Conservation (phyloP, 2,329 filamentous ascomycete genomes). For the Pleoardoris graminearum region DNA sequence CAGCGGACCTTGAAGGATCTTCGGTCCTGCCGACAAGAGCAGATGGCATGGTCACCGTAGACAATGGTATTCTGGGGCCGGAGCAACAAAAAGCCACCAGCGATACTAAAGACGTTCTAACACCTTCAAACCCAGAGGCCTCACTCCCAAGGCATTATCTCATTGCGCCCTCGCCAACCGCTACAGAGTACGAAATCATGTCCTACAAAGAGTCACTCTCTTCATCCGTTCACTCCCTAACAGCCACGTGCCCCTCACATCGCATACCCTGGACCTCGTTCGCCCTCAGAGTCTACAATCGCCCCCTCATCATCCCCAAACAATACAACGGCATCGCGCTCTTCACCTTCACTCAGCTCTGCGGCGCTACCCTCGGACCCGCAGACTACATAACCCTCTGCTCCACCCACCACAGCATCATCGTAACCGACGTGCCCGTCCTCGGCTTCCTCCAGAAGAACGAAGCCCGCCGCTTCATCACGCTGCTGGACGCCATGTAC, state of each 20-base stretch:
- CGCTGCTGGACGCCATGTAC: slow-evolving; percentile 74
- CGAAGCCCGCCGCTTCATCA: slow-evolving; percentile 79
- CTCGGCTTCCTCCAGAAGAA: slow-evolving; percentile 73
- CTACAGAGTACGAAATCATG: slow-evolving; percentile 6
- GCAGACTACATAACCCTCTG: slow-evolving; percentile 84
- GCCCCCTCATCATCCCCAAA: slow-evolving; percentile 62
- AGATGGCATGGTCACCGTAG: neutral
- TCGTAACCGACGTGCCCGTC: slow-evolving; percentile 71
- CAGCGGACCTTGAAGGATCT: slow-evolving; percentile 28
- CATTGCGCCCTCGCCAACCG: slow-evolving; percentile 31
- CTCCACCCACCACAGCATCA: slow-evolving; percentile 76
- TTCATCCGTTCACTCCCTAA: slow-evolving; percentile 26
- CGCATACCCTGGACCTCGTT: slow-evolving; percentile 50
- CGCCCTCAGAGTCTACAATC: slow-evolving; percentile 63
- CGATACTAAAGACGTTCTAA: neutral
- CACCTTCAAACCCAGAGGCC: slow-evolving; percentile 5
- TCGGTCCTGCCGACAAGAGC: neutral
- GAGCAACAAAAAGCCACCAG: neutral
- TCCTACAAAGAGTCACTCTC: slow-evolving; percentile 22
- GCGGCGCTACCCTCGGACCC: slow-evolving; percentile 66
- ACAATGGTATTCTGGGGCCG: neutral
- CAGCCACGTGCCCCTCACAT: slow-evolving; percentile 35
- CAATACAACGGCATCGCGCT: slow-evolving; percentile 61
- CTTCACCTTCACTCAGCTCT: slow-evolving; percentile 72
- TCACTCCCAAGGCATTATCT: slow-evolving; percentile 42